A percentile compares a stretch with the other conserved stretches of the same genome.
phyloP scores from a whole-genome alignment of 148 eudicot species.

The Rhododendron molle region DNA sequence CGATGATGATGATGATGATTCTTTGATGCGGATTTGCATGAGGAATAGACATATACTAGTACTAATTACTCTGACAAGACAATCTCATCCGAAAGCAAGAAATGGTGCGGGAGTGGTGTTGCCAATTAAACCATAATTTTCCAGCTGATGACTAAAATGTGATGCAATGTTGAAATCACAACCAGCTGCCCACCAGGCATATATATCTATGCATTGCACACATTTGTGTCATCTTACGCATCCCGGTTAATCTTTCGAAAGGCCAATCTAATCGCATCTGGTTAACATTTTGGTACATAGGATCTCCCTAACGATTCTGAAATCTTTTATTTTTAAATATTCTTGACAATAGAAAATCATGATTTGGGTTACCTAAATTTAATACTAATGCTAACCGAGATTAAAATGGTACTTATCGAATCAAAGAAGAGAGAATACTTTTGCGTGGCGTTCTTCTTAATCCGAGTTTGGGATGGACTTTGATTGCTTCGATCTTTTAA shows the following conservation, averaged over 20 bases:
- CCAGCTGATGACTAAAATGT: not conserved
- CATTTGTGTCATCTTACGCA: not conserved
- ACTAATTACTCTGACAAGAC: not conserved
- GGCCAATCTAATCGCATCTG: not conserved
- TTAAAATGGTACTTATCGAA: no score
- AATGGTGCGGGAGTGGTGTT: not conserved
- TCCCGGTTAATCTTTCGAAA: not conserved
- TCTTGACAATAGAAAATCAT: not conserved
- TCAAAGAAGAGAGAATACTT: not conserved
- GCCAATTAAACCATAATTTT: not conserved
- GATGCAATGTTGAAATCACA: not conserved
- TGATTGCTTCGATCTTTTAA: not conserved
- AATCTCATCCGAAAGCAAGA: not conserved
- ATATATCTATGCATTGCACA: not conserved
- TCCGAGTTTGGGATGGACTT: not conserved
- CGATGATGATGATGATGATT: not conserved
- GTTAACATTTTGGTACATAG: not conserved
- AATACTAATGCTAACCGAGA: not conserved
- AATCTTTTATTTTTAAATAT: not conserved
- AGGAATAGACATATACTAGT: not conserved
- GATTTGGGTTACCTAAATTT: not conserved
- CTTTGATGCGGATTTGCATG: not conserved
- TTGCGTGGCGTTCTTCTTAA: not conserved
- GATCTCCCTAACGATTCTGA: not conserved
- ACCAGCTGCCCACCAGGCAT: not conserved